Percentiles rank a stretch among this genome's conserved stretches.
Evolutionary conservation across 148 eudicot genomes (phyloP).

Genomic region (Vaccinium darrowii): DNA sequence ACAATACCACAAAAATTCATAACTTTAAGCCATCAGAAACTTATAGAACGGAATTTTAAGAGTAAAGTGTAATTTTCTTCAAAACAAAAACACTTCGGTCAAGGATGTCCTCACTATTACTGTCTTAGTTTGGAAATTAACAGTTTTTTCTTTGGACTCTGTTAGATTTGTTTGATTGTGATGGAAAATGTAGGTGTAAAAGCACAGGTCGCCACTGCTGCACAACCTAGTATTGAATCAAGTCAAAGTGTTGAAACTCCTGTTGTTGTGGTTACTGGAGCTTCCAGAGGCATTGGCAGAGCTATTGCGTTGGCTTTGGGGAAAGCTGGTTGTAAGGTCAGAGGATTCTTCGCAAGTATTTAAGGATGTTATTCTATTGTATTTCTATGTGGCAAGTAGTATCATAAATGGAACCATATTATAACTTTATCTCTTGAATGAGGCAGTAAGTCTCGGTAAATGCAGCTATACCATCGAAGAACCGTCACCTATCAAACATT

Average conservation of each 20-base stretch:
- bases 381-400: background rate
- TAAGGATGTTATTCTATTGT: background rate
- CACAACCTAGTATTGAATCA: conserved; percentile 46
- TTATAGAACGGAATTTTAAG: background rate
- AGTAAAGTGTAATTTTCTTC: background rate
- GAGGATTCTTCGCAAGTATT: background rate
- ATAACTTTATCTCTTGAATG: background rate
- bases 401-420: background rate
- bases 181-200: conserved; percentile 40
- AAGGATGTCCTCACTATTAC: background rate
- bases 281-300: conserved; percentile 94
- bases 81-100: background rate
- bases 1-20: no score
- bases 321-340: conserved; percentile 94
- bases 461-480: background rate
- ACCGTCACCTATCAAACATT: background rate
- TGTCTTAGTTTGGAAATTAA: background rate
- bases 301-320: conserved; percentile 85
- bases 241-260: conserved; percentile 59
- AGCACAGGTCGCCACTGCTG: conserved; percentile 62
- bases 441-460: background rate
- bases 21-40: background rate
- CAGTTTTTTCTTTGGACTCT: background rate
- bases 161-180: background rate
- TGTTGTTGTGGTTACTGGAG: conserved; percentile 90